Conservation (phyloP, 495 filamentous ascomycete species). For the Amniculicola lignicola region DNA sequence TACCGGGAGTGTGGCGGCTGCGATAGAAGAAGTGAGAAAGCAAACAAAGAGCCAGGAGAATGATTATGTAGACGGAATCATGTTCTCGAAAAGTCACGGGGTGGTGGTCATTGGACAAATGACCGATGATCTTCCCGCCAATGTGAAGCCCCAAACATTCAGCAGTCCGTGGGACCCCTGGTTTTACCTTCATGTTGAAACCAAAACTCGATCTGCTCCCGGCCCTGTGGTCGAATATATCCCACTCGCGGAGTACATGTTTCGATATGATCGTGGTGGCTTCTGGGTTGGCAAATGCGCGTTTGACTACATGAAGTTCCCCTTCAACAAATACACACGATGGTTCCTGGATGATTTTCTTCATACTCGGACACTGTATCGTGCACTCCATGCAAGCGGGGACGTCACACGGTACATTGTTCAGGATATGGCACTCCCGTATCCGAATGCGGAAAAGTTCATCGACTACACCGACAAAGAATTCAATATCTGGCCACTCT, state of each 20-base stretch:
- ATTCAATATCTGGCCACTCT: conserved; percentile 56
- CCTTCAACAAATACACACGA: conserved; percentile 54
- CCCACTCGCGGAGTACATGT: conserved; percentile 58
- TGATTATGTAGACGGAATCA: conserved; percentile 44
- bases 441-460: conserved; percentile 46
- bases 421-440: conserved; percentile 58
- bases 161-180: conserved; percentile 53
- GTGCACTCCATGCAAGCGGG: conserved; percentile 53
- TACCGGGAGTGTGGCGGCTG: conserved; percentile 35
- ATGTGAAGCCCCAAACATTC: conserved; percentile 45
- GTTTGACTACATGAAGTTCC: conserved; percentile 54
- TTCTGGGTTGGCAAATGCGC: conserved; percentile 58
- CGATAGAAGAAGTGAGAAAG: conserved; percentile 40
- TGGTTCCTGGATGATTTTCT: conserved; percentile 61
- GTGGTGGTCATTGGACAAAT: conserved; percentile 54
- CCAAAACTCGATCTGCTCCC: conserved; percentile 26
- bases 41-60: conserved; percentile 35
- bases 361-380: conserved; percentile 63
- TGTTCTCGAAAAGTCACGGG: conserved; percentile 52
- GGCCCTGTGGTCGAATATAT: conserved; percentile 46
- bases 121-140: conserved; percentile 37
- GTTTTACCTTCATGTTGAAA: conserved; percentile 56
- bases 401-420: conserved; percentile 49
- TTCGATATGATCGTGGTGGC: conserved; percentile 62
- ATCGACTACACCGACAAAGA: conserved; percentile 46